Evolutionary conservation across 1,139 yeast genomes (phyloP).

Genomic region (Blastobotrys proliferans): DNA sequence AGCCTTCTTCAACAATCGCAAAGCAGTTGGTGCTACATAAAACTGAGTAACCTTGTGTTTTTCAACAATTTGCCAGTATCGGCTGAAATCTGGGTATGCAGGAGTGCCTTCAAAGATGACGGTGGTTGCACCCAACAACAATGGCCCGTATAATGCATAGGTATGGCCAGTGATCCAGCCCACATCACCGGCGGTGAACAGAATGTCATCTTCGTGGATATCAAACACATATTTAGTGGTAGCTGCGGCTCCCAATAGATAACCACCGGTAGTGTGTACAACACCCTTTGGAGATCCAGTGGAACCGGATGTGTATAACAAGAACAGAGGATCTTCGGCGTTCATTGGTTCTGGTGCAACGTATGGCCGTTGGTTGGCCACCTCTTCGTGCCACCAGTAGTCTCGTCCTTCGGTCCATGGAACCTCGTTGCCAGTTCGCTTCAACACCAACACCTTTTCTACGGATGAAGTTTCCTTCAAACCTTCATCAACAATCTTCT

Average conservation of each 20-base stretch:
- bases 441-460: slow-evolving; percentile 76
- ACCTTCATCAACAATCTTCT: slow-evolving; percentile 93
- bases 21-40: slow-evolving; percentile 97
- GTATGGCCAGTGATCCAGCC: slow-evolving; percentile 99
- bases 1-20: slow-evolving; percentile 89
- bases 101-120: slow-evolving; percentile 97
- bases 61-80: slow-evolving; percentile 95
- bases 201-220: slow-evolving; percentile 78
- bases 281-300: slow-evolving; percentile 99
- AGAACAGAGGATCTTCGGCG: slow-evolving; percentile 89
- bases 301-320: slow-evolving; percentile 93
- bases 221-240: slow-evolving; percentile 94
- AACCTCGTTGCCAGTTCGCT: slow-evolving; percentile 75
- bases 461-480: slow-evolving; percentile 73
- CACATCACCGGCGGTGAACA: slow-evolving; percentile 97
- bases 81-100: slow-evolving; percentile 92
- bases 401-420: slow-evolving; percentile 81
- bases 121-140: slow-evolving; percentile 82
- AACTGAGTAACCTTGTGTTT: slow-evolving; percentile 93
- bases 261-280: slow-evolving; percentile 92
- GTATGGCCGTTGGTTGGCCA: slow-evolving; percentile 76
- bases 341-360: slow-evolving; percentile 83
- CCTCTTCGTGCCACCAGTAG: slow-evolving; percentile 89
- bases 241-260: slow-evolving; percentile 88
- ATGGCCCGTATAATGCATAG: slow-evolving; percentile 92